phyloP scores from a whole-genome alignment of 1,284 basidiomycete genomes.

The Microbotryum saponariae region DNA sequence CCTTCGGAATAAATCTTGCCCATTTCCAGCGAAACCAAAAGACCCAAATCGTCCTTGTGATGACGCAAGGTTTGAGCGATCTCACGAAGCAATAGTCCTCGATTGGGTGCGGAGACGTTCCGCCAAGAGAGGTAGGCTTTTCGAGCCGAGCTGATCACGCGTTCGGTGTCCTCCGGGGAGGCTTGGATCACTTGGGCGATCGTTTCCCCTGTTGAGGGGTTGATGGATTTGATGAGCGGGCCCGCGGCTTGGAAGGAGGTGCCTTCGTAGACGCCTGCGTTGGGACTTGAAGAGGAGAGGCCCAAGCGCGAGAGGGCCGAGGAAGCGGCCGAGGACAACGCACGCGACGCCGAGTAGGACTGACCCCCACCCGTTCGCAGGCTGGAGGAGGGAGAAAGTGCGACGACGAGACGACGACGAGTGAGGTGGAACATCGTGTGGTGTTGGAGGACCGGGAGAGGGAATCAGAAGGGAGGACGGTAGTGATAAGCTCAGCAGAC shows the following conservation, averaged over 20 bases:
- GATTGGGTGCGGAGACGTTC: slow-evolving; percentile 69
- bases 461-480: too few species aligned
- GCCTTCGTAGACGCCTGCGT: slow-evolving; percentile 35
- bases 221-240: slow-evolving; percentile 23
- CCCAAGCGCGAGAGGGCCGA: slow-evolving; percentile 22
- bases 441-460: too few species aligned
- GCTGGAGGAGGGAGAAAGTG: too few species aligned
- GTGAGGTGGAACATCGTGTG: too few species aligned
- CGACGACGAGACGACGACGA: too few species aligned
- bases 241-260: slow-evolving; percentile 22
- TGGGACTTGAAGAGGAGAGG: slow-evolving; percentile 16
- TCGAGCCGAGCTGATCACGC: slow-evolving; percentile 55
- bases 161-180: slow-evolving; percentile 58
- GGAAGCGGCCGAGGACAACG: slow-evolving; percentile 5
- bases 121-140: slow-evolving; percentile 66
- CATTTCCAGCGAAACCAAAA: slow-evolving; percentile 65
- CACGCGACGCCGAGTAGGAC: background rate
- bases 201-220: slow-evolving; percentile 35
- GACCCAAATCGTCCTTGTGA: slow-evolving; percentile 75
- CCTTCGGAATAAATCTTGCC: slow-evolving; percentile 66
- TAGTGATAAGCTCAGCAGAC: too few species aligned
- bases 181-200: slow-evolving; percentile 47
- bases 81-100: slow-evolving; percentile 81
- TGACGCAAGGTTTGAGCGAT: slow-evolving; percentile 71
- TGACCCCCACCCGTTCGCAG: too few species aligned